These are phyloP conservation scores for Penicillium fuscoglaucum DNA, from an alignment of 2,329 filamentous ascomycete species.

Conservation along the genomic window DNA sequence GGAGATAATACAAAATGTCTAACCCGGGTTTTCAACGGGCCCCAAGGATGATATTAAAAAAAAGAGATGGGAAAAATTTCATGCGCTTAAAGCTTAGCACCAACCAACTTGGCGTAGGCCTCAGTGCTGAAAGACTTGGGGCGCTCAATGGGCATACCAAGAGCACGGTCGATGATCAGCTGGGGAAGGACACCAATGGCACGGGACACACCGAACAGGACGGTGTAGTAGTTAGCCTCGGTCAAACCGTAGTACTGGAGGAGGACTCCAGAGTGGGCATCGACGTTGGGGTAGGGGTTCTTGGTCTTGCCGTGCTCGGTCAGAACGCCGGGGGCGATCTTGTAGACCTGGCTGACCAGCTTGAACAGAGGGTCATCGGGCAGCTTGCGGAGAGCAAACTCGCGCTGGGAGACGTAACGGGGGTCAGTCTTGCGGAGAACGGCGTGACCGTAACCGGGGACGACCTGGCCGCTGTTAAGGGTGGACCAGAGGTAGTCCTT, in stretches of 20 bases:
- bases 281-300: conserved; percentile 99
- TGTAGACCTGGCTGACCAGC: conserved; percentile 99
- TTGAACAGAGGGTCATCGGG: conserved; percentile 99
- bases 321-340: conserved; percentile 96
- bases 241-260: conserved; percentile 99
- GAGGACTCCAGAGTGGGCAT: conserved; percentile 97
- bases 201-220: conserved; percentile 97
- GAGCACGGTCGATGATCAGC: conserved; percentile 98
- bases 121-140: conserved; percentile 99
- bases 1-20: conserved; percentile 30
- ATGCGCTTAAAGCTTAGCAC: conserved; percentile 73
- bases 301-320: conserved; percentile 99
- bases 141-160: conserved; percentile 95
- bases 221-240: conserved; percentile 99
- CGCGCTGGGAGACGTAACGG: conserved; percentile 96
- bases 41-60: conserved; percentile 14
- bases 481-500: conserved; percentile 99
- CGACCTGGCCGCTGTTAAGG: conserved; percentile 91
- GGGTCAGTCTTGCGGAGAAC: conserved; percentile 99
- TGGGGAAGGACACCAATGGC: conserved; percentile 98
- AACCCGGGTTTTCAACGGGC: conserved; percentile 13
- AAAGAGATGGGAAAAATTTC: conserved; percentile 25
- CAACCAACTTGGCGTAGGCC: conserved; percentile 89
- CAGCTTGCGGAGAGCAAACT: conserved; percentile 91
- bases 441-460: conserved; percentile 97